phyloP scores from a whole-genome alignment of 139 green algal species.

The Ostreobium quekettii region DNA sequence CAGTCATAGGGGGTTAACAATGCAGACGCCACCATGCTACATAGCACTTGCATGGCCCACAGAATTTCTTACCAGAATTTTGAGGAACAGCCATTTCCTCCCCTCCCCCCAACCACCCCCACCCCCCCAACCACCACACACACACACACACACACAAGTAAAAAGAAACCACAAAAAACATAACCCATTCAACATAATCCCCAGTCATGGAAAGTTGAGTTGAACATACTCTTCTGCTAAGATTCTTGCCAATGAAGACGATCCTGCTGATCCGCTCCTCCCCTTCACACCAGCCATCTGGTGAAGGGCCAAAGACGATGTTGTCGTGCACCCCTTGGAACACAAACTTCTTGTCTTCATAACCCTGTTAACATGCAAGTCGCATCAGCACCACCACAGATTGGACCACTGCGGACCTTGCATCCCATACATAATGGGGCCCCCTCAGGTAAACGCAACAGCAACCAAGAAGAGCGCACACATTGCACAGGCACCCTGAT shows the following conservation, averaged over 20 bases:
- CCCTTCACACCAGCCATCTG: conserved; percentile 45
- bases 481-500: too few relatives aligned
- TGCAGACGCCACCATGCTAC: too few relatives aligned
- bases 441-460: too few relatives aligned
- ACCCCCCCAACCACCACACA: neutral
- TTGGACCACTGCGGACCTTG: too few relatives aligned
- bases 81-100: neutral
- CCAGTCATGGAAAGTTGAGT: neutral
- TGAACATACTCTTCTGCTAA: conserved; percentile 40
- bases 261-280: conserved; percentile 65
- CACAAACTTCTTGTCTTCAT: conserved; percentile 64
- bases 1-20: too few relatives aligned
- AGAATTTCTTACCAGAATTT: neutral
- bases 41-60: neutral
- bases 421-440: too few relatives aligned
- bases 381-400: too few relatives aligned
- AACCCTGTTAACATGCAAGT: conserved; percentile 22
- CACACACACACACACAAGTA: neutral
- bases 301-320: conserved; percentile 62
- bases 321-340: conserved; percentile 84
- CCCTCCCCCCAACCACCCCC: neutral
- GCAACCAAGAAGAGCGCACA: too few relatives aligned
- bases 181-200: too few relatives aligned
- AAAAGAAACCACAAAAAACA: neutral
- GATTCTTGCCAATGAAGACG: conserved; percentile 70